A percentile compares a stretch with the other conserved stretches of the same genome.
These are phyloP conservation scores for Castanospermum australe DNA, from an alignment of 306 rosid species.

Conservation along the genomic window DNA sequence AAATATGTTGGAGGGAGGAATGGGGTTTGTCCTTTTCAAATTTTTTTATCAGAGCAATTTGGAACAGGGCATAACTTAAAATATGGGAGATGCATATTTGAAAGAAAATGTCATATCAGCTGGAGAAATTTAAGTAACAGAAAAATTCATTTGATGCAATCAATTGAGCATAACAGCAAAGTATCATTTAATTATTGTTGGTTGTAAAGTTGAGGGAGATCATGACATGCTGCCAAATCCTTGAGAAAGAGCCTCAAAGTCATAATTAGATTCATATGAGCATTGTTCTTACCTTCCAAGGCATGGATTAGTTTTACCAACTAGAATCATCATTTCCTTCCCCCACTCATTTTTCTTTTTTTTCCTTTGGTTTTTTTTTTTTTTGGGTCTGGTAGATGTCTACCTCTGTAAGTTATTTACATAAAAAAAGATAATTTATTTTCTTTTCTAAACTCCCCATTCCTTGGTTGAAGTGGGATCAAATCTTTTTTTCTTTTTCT, in stretches of 20 bases:
- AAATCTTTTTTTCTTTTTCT: background rate
- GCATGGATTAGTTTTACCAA: slow-evolving; percentile 40
- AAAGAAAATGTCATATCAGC: slow-evolving; percentile 38
- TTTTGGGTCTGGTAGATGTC: slow-evolving; percentile 26
- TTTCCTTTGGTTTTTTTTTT: background rate
- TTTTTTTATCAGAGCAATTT: slow-evolving; percentile 29
- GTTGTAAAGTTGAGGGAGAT: slow-evolving; percentile 59
- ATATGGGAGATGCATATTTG: slow-evolving; percentile 37
- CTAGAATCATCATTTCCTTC: slow-evolving; percentile 28
- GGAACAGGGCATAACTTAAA: slow-evolving; percentile 34
- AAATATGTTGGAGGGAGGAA: background rate
- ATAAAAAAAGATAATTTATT: background rate
- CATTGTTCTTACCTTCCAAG: slow-evolving; percentile 42
- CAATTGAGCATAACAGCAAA: slow-evolving; percentile 43
- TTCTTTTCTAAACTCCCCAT: background rate
- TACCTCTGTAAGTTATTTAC: slow-evolving; percentile 15
- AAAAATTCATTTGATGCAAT: slow-evolving; percentile 44
- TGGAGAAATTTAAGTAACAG: slow-evolving; percentile 30
- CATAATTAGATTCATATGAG: slow-evolving; percentile 34
- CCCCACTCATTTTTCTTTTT: background rate
- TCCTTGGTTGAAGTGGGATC: background rate
- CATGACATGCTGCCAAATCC: slow-evolving; percentile 68
- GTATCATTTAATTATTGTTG: slow-evolving; percentile 27
- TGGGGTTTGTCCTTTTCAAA: slow-evolving; percentile 9
- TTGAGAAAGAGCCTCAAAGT: slow-evolving; percentile 12